phyloP scores from a whole-genome alignment of 352 stramenopile genomes.

The Aphanomyces astaci region DNA sequence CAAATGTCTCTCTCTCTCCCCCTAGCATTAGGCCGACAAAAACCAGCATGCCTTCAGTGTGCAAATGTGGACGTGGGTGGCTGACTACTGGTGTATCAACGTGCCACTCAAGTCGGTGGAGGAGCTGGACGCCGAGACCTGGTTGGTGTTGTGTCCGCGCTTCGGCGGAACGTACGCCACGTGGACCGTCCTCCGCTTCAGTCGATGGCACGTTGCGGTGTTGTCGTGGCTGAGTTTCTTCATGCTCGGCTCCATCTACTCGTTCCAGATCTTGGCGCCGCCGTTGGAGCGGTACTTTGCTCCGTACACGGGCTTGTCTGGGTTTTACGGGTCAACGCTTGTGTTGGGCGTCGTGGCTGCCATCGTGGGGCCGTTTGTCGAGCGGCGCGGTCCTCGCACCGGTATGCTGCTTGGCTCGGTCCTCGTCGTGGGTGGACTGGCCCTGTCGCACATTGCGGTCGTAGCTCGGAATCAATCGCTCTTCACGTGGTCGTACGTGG shows the following conservation, averaged over 20 bases:
- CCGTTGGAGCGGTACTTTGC: neutral
- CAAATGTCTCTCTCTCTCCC: no score
- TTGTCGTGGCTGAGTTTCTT: neutral
- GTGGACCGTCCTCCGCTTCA: neutral
- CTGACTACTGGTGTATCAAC: slow-evolving; percentile 9
- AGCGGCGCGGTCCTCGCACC: neutral
- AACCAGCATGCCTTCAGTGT: neutral
- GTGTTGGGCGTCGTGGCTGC: neutral
- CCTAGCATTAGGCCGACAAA: no score
- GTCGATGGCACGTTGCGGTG: neutral
- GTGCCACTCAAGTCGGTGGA: neutral
- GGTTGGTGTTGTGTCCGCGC: neutral
- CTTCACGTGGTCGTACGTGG: neutral
- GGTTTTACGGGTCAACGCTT: neutral
- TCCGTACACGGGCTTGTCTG: neutral
- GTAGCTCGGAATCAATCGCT: neutral
- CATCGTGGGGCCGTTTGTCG: neutral
- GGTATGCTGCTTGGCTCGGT: neutral
- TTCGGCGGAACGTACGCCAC: neutral
- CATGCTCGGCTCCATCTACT: neutral
- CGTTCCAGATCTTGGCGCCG: neutral
- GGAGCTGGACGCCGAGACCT: slow-evolving; percentile 7
- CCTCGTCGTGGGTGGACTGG: neutral
- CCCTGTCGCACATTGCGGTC: neutral
- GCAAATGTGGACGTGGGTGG: neutral